Evolutionary conservation across 2,329 filamentous ascomycete genomes (phyloP).

Genomic region (Colletotrichum sp.): DNA sequence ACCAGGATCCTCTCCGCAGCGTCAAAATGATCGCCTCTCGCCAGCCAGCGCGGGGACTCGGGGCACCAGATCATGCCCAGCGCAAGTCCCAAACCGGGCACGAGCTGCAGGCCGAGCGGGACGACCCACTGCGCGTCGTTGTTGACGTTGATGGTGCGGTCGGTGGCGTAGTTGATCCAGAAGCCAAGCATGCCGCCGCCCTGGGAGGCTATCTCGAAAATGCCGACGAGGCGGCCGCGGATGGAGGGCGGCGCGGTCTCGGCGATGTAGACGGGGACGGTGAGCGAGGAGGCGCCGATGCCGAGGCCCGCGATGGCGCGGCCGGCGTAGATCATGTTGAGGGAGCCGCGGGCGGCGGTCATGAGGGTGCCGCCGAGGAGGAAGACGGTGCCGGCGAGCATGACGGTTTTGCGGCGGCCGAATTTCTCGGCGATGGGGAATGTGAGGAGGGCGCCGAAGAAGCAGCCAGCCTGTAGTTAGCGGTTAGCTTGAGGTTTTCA

Average conservation of each 20-base stretch:
- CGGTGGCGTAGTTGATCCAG: conserved; percentile 38
- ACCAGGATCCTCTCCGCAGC: conserved; percentile 41
- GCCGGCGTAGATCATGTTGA: conserved; percentile 48
- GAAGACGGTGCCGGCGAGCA: conserved; percentile 48
- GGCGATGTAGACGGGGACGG: conserved; percentile 49
- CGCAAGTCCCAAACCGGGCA: conserved; percentile 41
- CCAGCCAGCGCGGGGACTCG: conserved; percentile 43
- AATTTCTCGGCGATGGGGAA: conserved; percentile 53
- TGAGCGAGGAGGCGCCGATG: conserved; percentile 54
- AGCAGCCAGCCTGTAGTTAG: conserved; percentile 42
- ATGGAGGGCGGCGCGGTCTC: conserved; percentile 53
- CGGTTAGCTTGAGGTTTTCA: background rate
- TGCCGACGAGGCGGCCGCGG: conserved; percentile 54
- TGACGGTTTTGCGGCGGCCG: conserved; percentile 51
- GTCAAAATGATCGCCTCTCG: conserved; percentile 40
- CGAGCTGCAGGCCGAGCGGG: conserved; percentile 46
- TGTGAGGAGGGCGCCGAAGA: conserved; percentile 42
- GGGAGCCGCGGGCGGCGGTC: conserved; percentile 35
- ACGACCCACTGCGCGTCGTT: conserved; percentile 42
- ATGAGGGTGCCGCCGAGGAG: conserved; percentile 38
- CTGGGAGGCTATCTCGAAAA: conserved; percentile 55
- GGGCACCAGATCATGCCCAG: conserved; percentile 37
- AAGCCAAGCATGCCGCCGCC: conserved; percentile 51
- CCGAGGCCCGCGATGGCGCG: conserved; percentile 58
- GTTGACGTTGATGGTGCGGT: conserved; percentile 18